Evolutionary conservation across 164 flowering plant species (phyloP).

Genomic region (Annona squamosa): DNA sequence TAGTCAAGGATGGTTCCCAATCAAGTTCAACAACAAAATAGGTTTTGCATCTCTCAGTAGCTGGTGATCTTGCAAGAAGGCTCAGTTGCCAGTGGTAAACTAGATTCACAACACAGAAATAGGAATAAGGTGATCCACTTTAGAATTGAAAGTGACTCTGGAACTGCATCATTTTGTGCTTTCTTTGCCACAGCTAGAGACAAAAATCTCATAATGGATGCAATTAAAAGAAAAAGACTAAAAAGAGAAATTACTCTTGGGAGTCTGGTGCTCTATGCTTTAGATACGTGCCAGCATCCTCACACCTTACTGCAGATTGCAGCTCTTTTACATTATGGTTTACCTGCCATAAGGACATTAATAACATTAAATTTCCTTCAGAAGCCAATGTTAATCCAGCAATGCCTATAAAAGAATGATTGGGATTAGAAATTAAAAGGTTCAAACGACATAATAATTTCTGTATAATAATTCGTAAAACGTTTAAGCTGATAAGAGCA

Average conservation of each 20-base stretch:
- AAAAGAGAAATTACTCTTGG: background rate
- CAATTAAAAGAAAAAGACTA: background rate
- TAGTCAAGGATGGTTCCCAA: no score
- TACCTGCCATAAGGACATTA: slow-evolving; percentile 27
- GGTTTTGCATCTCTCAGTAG: no score
- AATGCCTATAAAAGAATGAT: background rate
- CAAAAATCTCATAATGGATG: background rate
- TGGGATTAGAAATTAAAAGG: background rate
- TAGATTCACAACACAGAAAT: no score
- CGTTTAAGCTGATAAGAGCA: no score
- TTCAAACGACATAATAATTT: background rate
- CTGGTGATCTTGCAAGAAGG: no score
- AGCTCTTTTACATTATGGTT: slow-evolving; percentile 57
- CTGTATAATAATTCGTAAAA: background rate
- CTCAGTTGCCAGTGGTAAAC: no score
- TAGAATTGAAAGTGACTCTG: no score
- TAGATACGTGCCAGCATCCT: slow-evolving; percentile 24
- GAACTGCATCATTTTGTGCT: no score
- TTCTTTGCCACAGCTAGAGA: no score
- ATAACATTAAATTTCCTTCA: background rate
- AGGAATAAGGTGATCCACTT: no score
- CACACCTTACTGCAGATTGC: slow-evolving; percentile 29
- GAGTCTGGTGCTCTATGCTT: slow-evolving; percentile 18
- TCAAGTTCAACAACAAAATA: no score
- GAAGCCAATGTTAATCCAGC: background rate